Percentiles rank a stretch among this genome's conserved stretches.
phyloP scores from a whole-genome alignment of 2,329 filamentous ascomycete species.

The Phialocephala sp. region DNA sequence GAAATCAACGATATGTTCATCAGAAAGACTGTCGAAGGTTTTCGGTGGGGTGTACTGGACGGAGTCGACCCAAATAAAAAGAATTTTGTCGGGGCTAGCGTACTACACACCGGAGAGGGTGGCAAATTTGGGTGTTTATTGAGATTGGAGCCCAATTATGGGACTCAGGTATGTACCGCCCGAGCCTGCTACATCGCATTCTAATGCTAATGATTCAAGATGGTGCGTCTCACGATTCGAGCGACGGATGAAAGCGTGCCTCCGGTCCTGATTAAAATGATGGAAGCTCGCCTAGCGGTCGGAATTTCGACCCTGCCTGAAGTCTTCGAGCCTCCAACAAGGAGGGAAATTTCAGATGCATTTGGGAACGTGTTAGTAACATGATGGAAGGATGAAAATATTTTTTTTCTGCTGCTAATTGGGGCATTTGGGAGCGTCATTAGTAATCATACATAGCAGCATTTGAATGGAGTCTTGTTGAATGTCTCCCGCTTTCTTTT shows the following conservation, averaged over 20 bases:
- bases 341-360: constrained; percentile 41
- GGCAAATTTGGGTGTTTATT: constrained; percentile 95
- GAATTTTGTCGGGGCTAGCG: constrained; percentile 92
- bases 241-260: constrained; percentile 93
- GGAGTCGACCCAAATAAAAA: constrained; percentile 90
- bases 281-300: constrained; percentile 79
- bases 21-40: constrained; percentile 76
- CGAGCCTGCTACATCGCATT: background rate
- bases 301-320: constrained; percentile 46
- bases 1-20: constrained; percentile 76
- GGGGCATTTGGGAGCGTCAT: constrained; percentile 4
- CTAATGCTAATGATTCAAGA: constrained; percentile 59
- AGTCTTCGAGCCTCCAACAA: constrained; percentile 32
- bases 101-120: constrained; percentile 78
- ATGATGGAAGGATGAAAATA: constrained; percentile 10
- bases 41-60: constrained; percentile 86
- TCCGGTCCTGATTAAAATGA: constrained; percentile 76
- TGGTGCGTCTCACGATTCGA: constrained; percentile 92
- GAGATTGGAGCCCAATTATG: constrained; percentile 92
- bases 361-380: constrained; percentile 42
- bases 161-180: constrained; percentile 75
- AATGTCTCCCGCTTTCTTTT: background rate
- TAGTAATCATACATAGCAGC: constrained; percentile 9
- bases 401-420: background rate
- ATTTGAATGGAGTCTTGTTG: constrained; percentile 11